Conservation (phyloP, 2,329 filamentous ascomycete species). For the Corniculantispora saksenae region DNA sequence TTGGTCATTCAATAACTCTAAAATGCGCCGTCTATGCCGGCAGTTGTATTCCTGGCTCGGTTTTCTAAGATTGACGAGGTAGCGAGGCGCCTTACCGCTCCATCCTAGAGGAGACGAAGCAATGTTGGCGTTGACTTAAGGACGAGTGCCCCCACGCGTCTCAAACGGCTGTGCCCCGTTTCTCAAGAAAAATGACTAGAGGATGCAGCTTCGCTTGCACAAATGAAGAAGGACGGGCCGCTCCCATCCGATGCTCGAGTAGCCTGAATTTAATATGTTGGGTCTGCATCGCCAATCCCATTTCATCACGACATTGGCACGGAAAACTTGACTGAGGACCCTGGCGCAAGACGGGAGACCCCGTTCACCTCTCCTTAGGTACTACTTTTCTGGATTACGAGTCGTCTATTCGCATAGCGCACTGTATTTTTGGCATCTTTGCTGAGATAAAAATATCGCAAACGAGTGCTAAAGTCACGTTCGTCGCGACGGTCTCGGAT, state of each 20-base stretch:
- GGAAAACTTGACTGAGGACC: background rate
- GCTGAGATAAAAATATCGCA: no score
- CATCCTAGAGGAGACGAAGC: background rate
- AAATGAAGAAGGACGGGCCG: background rate
- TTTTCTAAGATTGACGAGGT: background rate
- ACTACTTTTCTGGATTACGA: no score
- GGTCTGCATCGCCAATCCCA: background rate
- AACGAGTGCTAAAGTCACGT: background rate
- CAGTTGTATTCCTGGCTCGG: background rate
- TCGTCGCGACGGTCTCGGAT: background rate
- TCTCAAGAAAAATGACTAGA: background rate
- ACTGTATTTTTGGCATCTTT: no score
- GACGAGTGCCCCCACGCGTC: background rate
- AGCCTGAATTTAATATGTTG: background rate
- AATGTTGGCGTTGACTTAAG: background rate
- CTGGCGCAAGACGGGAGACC: no score
- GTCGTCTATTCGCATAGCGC: no score
- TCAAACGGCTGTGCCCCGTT: constrained; percentile 1
- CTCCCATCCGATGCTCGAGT: background rate
- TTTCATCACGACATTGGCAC: background rate
- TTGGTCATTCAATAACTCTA: background rate
- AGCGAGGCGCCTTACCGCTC: background rate
- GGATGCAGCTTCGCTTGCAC: background rate
- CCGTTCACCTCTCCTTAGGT: no score
- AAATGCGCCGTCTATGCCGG: background rate